These are phyloP conservation scores for Penicillium simplicissimum DNA, from an alignment of 495 filamentous ascomycete genomes.

Conservation along the genomic window DNA sequence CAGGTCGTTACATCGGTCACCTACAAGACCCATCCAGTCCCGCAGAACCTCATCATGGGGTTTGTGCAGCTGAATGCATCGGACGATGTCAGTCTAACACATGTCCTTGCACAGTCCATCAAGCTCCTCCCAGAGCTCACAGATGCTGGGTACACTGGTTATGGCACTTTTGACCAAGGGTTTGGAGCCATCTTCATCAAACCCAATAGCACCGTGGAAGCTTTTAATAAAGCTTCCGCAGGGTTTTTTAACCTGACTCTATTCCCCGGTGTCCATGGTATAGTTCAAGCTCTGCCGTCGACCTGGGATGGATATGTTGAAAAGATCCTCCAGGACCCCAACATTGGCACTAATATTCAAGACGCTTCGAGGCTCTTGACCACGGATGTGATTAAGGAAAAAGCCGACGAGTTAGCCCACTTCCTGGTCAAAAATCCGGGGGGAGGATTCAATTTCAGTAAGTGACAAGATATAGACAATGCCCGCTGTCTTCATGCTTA, in stretches of 20 bases:
- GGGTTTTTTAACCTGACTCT: not conserved
- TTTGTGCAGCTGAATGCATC: conserved; percentile 7
- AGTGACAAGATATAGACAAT: not conserved
- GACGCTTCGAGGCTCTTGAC: not conserved
- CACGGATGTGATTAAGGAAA: not conserved
- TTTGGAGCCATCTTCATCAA: conserved; percentile 1
- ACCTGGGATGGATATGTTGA: not conserved
- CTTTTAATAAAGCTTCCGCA: not conserved
- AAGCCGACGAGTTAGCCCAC: not conserved
- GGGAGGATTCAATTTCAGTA: not conserved
- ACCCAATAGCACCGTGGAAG: not conserved
- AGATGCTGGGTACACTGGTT: not conserved
- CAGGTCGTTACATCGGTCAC: conserved; percentile 10
- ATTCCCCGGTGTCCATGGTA: not conserved
- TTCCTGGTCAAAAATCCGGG: not conserved
- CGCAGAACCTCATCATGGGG: conserved; percentile 1
- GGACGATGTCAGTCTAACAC: not conserved
- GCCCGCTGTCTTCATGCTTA: not conserved
- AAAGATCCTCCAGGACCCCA: not conserved
- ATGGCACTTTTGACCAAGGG: not conserved
- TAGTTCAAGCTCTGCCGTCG: not conserved
- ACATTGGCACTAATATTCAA: not conserved
- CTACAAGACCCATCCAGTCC: conserved; percentile 9
- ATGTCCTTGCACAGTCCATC: not conserved
- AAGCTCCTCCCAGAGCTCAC: not conserved